These are phyloP conservation scores for Symbiodinium natans DNA, from an alignment of 73 alveolate species.

Conservation along the genomic window DNA sequence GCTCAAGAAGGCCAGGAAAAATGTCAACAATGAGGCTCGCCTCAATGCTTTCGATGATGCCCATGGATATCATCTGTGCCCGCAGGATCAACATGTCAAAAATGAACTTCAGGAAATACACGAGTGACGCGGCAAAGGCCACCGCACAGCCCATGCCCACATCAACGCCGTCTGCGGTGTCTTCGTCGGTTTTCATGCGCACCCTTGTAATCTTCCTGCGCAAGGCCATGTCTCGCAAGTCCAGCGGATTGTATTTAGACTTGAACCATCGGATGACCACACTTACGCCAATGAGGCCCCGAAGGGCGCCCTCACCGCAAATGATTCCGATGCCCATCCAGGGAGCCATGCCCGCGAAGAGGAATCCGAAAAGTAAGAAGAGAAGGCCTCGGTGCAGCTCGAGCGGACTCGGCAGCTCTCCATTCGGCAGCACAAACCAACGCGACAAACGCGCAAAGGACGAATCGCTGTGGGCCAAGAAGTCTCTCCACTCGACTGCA, in stretches of 20 bases:
- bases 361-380: background rate
- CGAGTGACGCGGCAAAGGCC: background rate
- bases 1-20: slow-evolving; percentile 65
- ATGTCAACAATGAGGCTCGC: slow-evolving; percentile 40
- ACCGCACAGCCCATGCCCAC: slow-evolving; percentile 12
- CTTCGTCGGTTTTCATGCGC: background rate
- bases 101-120: background rate
- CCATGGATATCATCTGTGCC: slow-evolving; percentile 1
- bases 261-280: slow-evolving; percentile 8
- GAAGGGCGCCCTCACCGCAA: background rate
- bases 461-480: background rate
- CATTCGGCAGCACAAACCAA: background rate
- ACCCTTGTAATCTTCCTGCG: slow-evolving; percentile 8
- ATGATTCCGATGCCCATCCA: slow-evolving; percentile 4
- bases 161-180: background rate
- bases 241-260: slow-evolving; percentile 11
- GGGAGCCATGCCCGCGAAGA: background rate
- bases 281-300: background rate
- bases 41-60: background rate
- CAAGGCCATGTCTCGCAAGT: background rate
- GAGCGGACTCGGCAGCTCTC: background rate
- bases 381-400: slow-evolving; percentile 8
- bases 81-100: background rate
- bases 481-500: background rate
- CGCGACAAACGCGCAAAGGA: background rate